Evolutionary conservation across 2,329 filamentous ascomycete species (phyloP), one percentile per base, ranked within the genome.

Genomic region (Trichoderma sp.): DNA sequence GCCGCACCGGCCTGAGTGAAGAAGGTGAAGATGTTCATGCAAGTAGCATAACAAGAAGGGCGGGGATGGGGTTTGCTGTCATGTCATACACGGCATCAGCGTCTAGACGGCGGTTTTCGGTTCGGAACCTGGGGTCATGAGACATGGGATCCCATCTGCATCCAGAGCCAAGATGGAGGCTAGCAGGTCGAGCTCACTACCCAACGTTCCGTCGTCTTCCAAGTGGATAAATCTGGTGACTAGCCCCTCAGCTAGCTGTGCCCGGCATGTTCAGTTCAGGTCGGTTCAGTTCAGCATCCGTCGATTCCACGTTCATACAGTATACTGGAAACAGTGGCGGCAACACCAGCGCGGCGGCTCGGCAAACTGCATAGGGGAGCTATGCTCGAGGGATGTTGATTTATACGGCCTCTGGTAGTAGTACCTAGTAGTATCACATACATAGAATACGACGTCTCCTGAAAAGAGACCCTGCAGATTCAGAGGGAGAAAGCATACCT

Each of bases 41-140:
- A 56, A 42, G 19, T n/a, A 42, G 19, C 27, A 42, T 54, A n/a
- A 17, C 10, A 32, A 15, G n/a, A 42, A 34, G 39, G 45, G 53
- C 53, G 64, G 53, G 42, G 54, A 50, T 42, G 19, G 64, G 9
- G 9, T 58, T 66, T 52, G 39, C 59, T 66, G 64, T 59, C 64
- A 66, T 66, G 64, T 66, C 64, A 66, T 66, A 64, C 61, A 57
- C 48, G 61, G 19, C 48, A 64, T 64, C 50, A 35, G 27, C 61
- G 37, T 34, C 37, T 34, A 9, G 12, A 35, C 61, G 61, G 61
- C 61, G 27, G 35, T 64, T 57, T 64, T 58, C 32, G 54, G 64
- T 52, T 52, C 53, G 42, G 39, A 17, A 35, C 29, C 64, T 58
- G 17, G 54, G 64, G 54, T 66, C 64, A 66, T 66, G 54, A 29